Evolutionary conservation across 164 flowering plant genomes (phyloP), one percentile per base, ranked within the genome.

Genomic region (Platanus orientalis): DNA sequence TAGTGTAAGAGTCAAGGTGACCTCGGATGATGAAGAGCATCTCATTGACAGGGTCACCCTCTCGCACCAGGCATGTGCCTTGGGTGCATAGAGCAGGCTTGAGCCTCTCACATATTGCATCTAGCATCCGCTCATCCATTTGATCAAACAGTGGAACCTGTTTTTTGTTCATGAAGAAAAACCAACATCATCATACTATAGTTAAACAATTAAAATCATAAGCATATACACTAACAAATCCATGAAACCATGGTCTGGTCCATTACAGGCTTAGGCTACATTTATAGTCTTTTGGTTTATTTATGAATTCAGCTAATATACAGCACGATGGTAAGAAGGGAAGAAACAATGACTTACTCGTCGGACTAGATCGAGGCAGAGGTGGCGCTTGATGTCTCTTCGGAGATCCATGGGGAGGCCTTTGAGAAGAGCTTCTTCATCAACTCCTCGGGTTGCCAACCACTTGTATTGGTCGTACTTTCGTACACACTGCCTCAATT

Each of bases 21-120:
- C 98, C 98, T 42, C 97, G 75, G 63, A 93, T 85, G 66, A 93
- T 85, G 82, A 90, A 93, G 48, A 88, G 73, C 97, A 93, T 93
- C 51, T 90, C 96, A 61, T 84, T 85, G 10, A 93, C 94, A 0
- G 92, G 98, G 67, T 93, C 98, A 3, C 97, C 97, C 63, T 93
- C 98, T 0, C 96, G 84, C 24, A 89, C 87, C 9, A 90, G 71
- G 69, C 75, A 82, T 11, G 97, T 85, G 32, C 90, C 95, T 26
- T 82, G 75, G 0, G 95, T 89, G 72, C 85, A 79, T 28, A 90
- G 68, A 0, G 97, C 87, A 0, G 96, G 98, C 45, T 85, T 89
- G 3, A 93, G 91, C 77, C 97, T 71, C 85, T 93, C 98, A 39
- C 94, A 89, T 69, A 93, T 87, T 1, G 97, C 97, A 50, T 93